phyloP scores from a whole-genome alignment of 768 basidiomycete genomes.

The Krasilnikovozyma curviuscula region DNA sequence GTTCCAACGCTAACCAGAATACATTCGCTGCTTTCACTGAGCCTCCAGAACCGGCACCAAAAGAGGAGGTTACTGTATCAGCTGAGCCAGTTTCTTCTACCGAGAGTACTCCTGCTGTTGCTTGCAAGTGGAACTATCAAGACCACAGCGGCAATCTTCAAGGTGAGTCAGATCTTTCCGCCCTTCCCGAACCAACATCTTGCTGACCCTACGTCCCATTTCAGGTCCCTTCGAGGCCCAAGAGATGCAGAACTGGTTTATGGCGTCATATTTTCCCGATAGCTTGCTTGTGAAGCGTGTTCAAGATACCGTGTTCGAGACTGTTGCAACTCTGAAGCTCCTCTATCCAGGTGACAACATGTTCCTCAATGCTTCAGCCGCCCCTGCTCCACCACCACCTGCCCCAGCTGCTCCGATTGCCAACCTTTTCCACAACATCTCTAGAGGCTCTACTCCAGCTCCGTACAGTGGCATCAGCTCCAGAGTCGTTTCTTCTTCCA shows the following conservation, averaged over 20 bases:
- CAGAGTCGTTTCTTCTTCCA: too few species aligned
- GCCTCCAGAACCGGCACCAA: too few species aligned
- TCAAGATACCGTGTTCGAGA: constrained; percentile 25
- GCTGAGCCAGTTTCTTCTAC: too few species aligned
- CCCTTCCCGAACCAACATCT: constrained; percentile 3
- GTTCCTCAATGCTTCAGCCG: neutral
- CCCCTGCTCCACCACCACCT: neutral
- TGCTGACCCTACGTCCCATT: neutral
- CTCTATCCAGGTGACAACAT: constrained; percentile 1
- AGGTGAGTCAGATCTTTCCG: constrained; percentile 35
- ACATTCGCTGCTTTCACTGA: neutral
- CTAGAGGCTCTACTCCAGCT: neutral
- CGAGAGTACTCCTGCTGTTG: too few species aligned
- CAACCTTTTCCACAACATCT: constrained; percentile 1
- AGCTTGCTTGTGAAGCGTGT: constrained; percentile 65
- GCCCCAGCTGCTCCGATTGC: constrained; percentile 4
- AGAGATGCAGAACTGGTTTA: constrained; percentile 86
- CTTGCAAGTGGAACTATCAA: constrained; percentile 81
- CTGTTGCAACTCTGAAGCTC: constrained; percentile 14
- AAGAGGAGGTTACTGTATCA: too few species aligned
- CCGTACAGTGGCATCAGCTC: constrained; percentile 10
- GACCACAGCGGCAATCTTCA: constrained; percentile 83
- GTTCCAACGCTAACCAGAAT: neutral
- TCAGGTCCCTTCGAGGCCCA: constrained; percentile 74
- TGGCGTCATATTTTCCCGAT: constrained; percentile 67